A percentile compares a stretch with the other conserved stretches of the same genome.
phyloP scores from a whole-genome alignment of 768 basidiomycete genomes.

The Epithele typhae region DNA sequence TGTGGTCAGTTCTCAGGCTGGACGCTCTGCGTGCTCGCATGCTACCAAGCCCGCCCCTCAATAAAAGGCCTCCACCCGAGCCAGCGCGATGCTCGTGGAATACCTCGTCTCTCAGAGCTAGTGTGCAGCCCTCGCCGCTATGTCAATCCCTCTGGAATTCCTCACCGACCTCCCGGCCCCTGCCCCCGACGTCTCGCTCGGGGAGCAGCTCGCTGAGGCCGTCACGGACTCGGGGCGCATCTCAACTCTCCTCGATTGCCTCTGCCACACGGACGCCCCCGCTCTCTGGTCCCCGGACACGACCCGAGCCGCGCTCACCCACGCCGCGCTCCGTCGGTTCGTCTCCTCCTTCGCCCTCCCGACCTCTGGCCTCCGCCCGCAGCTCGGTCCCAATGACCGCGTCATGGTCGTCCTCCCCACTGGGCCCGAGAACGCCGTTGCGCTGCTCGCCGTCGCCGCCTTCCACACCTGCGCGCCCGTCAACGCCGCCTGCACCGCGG shows the following conservation, averaged over 20 bases:
- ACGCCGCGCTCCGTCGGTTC: conserved; percentile 33
- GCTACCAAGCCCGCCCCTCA: no score
- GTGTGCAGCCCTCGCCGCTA: background rate
- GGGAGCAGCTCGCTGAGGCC: conserved; percentile 31
- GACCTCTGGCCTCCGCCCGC: conserved; percentile 23
- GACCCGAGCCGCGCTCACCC: conserved; percentile 33
- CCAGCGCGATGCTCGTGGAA: no score
- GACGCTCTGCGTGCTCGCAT: no score
- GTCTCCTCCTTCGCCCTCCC: conserved; percentile 37
- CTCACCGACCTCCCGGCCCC: conserved; percentile 25
- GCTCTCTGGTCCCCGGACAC: conserved; percentile 37
- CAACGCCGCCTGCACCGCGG: conserved; percentile 40
- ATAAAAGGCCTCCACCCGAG: no score
- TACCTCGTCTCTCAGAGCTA: no score
- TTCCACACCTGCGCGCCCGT: conserved; percentile 46
- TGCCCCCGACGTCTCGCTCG: conserved; percentile 30
- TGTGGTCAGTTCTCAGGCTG: no score
- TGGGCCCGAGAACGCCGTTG: conserved; percentile 42
- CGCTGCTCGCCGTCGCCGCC: conserved; percentile 36
- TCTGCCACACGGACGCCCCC: conserved; percentile 31
- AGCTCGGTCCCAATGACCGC: conserved; percentile 39
- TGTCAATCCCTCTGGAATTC: conserved; percentile 22
- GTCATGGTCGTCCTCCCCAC: conserved; percentile 42
- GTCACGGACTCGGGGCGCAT: conserved; percentile 28
- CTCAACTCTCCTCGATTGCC: conserved; percentile 36